Evolutionary conservation across 2,329 filamentous ascomycete genomes (phyloP).

Genomic region (Bipolaris sorokiniana): DNA sequence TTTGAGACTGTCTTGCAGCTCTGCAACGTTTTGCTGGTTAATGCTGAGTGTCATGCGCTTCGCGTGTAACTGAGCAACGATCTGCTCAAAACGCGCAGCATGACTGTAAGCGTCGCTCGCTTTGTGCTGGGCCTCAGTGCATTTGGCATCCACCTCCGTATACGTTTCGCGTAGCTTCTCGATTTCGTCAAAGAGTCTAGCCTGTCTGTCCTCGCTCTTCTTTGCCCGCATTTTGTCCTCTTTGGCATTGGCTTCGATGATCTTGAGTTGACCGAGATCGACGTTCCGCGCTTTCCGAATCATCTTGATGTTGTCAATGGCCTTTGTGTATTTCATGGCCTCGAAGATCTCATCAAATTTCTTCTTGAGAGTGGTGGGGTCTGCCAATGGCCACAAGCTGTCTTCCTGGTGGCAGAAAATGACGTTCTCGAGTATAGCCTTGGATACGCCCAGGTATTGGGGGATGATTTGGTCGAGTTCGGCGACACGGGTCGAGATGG

Average conservation of each 20-base stretch:
- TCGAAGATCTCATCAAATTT: constrained; percentile 98
- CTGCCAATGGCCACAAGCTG: constrained; percentile 94
- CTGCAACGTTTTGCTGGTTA: constrained; percentile 72
- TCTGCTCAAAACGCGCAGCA: constrained; percentile 73
- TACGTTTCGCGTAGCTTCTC: constrained; percentile 52
- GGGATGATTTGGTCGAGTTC: constrained; percentile 87
- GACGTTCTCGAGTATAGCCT: constrained; percentile 88
- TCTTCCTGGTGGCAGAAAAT: constrained; percentile 99
- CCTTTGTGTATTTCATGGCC: constrained; percentile 94
- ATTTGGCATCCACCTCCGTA: constrained; percentile 40
- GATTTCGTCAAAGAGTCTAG: constrained; percentile 70
- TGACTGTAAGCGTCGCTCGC: constrained; percentile 73
- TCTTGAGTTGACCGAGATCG: constrained; percentile 73
- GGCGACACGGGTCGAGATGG: constrained; percentile 78
- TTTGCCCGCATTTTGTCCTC: constrained; percentile 84
- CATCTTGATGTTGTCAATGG: constrained; percentile 91
- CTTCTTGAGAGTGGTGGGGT: constrained; percentile 84
- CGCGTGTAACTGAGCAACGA: constrained; percentile 75
- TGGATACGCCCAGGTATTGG: constrained; percentile 84
- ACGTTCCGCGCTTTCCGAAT: constrained; percentile 83
- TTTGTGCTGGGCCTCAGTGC: constrained; percentile 51
- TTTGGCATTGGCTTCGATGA: constrained; percentile 78
- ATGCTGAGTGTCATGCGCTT: constrained; percentile 77
- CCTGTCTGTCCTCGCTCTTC: constrained; percentile 59
- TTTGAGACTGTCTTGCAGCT: constrained; percentile 73